These are phyloP conservation scores for Chalaropsis ovoidea DNA, from an alignment of 2,329 filamentous ascomycete genomes.

Conservation along the genomic window DNA sequence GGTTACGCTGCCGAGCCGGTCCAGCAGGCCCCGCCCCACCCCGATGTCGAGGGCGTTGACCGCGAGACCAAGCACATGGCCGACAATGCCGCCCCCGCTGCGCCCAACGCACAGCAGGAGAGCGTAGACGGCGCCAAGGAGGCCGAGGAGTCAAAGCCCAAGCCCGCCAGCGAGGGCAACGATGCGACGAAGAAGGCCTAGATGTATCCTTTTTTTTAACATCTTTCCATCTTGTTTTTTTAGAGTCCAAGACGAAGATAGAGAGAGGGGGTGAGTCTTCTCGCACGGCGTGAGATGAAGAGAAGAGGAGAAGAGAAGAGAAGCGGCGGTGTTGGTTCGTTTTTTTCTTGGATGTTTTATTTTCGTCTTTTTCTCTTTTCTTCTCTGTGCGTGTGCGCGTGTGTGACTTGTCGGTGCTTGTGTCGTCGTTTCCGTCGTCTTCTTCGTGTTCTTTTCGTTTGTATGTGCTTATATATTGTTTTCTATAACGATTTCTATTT, in stretches of 20 bases:
- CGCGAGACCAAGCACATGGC: constrained; percentile 44
- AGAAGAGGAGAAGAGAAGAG: neutral
- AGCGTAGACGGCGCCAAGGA: constrained; percentile 52
- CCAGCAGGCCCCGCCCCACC: constrained; percentile 48
- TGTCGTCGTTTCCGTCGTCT: neutral
- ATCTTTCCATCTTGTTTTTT: neutral
- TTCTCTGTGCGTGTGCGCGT: neutral
- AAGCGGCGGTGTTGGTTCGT: neutral
- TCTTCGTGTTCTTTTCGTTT: neutral
- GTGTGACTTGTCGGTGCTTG: neutral
- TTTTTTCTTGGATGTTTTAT: constrained; percentile 9
- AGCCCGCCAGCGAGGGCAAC: constrained; percentile 54
- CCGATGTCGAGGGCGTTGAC: constrained; percentile 51
- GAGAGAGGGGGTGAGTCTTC: neutral
- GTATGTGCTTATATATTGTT: constrained; percentile 8
- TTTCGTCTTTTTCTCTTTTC: neutral
- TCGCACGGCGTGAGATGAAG: neutral
- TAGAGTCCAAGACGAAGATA: neutral
- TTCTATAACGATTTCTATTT: neutral
- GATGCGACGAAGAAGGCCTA: constrained; percentile 40
- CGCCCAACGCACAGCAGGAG: constrained; percentile 34
- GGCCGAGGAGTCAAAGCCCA: constrained; percentile 45
- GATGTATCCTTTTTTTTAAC: neutral
- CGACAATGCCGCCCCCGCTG: constrained; percentile 35
- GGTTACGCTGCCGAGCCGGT: constrained; percentile 30